Percentiles rank a stretch among this genome's conserved stretches.
Conservation (phyloP, 768 basidiomycete species). For the Boletus pseudopeckii region DNA sequence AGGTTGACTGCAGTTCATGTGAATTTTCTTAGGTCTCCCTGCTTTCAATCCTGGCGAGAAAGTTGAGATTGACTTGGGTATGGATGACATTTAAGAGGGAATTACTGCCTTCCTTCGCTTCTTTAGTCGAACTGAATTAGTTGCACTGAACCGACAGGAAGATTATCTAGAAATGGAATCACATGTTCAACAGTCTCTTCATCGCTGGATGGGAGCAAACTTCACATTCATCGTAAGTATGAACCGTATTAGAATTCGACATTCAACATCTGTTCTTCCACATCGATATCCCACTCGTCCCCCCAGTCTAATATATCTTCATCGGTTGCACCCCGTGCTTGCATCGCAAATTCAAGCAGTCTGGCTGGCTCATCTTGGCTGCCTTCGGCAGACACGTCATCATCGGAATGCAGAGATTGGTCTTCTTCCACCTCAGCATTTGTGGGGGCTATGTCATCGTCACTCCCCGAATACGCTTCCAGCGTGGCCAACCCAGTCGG, state of each 20-base stretch:
- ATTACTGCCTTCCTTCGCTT: not conserved
- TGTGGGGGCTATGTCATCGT: constrained; percentile 4
- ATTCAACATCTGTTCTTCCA: constrained; percentile 2
- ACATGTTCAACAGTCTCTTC: not conserved
- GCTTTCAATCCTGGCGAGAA: constrained; percentile 99
- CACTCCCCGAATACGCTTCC: constrained; percentile 24
- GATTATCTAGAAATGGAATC: constrained; percentile 2
- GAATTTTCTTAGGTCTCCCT: constrained; percentile 71
- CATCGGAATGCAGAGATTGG: constrained; percentile 7
- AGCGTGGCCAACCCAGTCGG: constrained; percentile 19
- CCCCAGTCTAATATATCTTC: constrained; percentile 32
- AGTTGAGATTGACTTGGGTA: constrained; percentile 84
- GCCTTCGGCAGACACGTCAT: constrained; percentile 12
- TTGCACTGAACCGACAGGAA: not conserved
- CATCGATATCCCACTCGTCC: constrained; percentile 26
- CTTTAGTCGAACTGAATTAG: not conserved
- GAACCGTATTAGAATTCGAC: not conserved
- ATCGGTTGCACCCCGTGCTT: constrained; percentile 23
- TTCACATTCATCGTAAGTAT: not conserved
- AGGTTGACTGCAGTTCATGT: constrained; percentile 8
- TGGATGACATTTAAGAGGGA: constrained; percentile 74
- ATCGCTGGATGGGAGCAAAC: not conserved
- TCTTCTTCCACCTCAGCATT: constrained; percentile 15
- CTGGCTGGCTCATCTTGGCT: constrained; percentile 13
- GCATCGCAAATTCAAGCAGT: constrained; percentile 24